Base-by-base conservation (phyloP, 768 basidiomycete species). In the Leccinellum rugosiceps region DNA sequence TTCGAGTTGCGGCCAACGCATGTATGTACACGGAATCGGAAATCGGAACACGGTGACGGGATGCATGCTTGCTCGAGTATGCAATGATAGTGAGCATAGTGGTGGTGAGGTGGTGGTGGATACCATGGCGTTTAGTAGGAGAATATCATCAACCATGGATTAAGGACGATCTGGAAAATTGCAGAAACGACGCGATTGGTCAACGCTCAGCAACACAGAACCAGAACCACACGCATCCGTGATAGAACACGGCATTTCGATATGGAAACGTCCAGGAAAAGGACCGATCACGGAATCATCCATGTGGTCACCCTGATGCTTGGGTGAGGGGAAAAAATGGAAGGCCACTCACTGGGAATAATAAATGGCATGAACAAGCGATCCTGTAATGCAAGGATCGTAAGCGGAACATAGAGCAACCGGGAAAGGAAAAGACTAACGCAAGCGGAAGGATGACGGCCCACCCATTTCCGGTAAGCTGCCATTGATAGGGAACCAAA, bases 131-230 rank as follows among this genome's bases (percentile, higher is more conserved):
- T 48, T 60, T 38, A 71, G 63, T 81, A 83, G 0, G 85, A 86
- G 75, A 93, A 92, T 54, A 91, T 88, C 87, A 91, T 90, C 56
- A 93, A 77, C 87, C 88, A 91, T 7, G 91, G 92, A 65, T 94
- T 94, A 57, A 94, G 81, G 44, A 92, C 86, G 61, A 95, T 87
- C 80, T 88, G 60, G 31, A 52, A 15, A 48, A 41, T 0, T 41
- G 32, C 31, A 31, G 4, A 49, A 38, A 23, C 17, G 43, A 52
- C 58, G 49, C 34, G 49, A 49, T 53, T 49, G 38, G 63, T 71
- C 28, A 71, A 67, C 54, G 41, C 11, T 28, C 35, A 28, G 52
- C 15, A 30, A 46, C 26, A 38, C 28, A 19, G 17, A 17, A 19
- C 38, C 17, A n/a, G n/a, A n/a, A n/a, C n/a, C n/a, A 38, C 35